phyloP scores from a whole-genome alignment of 345 rosid genomes.

The Kandelia obovata region DNA sequence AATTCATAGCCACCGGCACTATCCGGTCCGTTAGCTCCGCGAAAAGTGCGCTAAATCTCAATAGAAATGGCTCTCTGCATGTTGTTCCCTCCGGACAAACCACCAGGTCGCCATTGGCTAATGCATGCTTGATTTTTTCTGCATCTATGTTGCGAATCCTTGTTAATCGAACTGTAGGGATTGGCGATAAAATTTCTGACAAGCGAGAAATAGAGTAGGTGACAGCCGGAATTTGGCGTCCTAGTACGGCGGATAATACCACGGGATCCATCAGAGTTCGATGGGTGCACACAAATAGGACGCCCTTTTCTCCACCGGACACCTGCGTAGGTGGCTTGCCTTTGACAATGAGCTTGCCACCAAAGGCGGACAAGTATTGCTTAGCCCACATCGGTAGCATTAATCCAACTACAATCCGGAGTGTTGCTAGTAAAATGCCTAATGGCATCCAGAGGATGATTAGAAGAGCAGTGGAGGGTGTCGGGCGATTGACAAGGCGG shows the following conservation, averaged over 20 bases:
- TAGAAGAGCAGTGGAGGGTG: conserved; percentile 63
- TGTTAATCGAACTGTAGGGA: conserved; percentile 76
- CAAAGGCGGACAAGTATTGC: conserved; percentile 54
- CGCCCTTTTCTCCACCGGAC: conserved; percentile 40
- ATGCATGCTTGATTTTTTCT: conserved; percentile 48
- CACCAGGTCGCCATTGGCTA: conserved; percentile 63
- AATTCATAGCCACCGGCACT: conserved; percentile 92
- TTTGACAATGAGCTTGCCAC: conserved; percentile 56
- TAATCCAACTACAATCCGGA: conserved; percentile 48
- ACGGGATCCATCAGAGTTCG: conserved; percentile 94
- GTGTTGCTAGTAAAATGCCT: conserved; percentile 56
- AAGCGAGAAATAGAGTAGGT: conserved; percentile 77
- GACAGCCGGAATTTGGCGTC: conserved; percentile 79
- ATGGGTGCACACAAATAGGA: conserved; percentile 85
- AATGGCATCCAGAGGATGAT: conserved; percentile 83
- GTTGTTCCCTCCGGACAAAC: conserved; percentile 96
- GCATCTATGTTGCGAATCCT: conserved; percentile 66
- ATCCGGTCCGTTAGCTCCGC: conserved; percentile 80
- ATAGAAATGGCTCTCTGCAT: conserved; percentile 76
- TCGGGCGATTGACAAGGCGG: conserved; percentile 78
- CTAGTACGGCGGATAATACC: conserved; percentile 58
- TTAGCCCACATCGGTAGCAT: conserved; percentile 62
- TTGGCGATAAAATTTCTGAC: conserved; percentile 79
- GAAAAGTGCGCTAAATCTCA: conserved; percentile 81
- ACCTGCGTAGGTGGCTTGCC: conserved; percentile 69